These are phyloP conservation scores for Kodamaea derodonti DNA, from an alignment of 1,139 yeast species.

Conservation along the genomic window DNA sequence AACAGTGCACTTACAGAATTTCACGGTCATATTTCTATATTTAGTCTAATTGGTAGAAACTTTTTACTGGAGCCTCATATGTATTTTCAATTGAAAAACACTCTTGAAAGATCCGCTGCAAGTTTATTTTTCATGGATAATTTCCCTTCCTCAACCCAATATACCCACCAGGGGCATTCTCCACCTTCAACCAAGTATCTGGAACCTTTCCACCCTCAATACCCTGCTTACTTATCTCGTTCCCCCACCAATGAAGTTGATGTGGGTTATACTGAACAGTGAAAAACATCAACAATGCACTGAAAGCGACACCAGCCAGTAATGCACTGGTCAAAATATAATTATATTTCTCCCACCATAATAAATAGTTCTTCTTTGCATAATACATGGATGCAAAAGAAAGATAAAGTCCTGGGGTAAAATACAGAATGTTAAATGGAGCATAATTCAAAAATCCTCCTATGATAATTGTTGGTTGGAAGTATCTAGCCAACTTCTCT, in stretches of 20 bases:
- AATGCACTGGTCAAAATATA: conserved; percentile 54
- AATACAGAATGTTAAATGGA: conserved; percentile 55
- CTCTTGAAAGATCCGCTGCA: too few relatives aligned
- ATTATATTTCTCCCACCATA: conserved; percentile 66
- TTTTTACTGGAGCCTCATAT: too few relatives aligned
- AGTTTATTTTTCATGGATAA: too few relatives aligned
- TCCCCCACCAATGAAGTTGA: conserved; percentile 58
- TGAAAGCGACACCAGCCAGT: conserved; percentile 57
- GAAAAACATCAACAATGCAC: conserved; percentile 53
- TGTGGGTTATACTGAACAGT: conserved; percentile 46
- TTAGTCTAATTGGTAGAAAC: too few relatives aligned
- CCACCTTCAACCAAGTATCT: conserved; percentile 30
- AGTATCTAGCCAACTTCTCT: conserved; percentile 25
- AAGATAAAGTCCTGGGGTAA: conserved; percentile 47
- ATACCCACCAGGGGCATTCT: conserved; percentile 41
- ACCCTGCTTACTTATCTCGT: conserved; percentile 39
- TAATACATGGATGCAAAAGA: conserved; percentile 51
- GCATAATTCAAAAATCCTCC: conserved; percentile 47
- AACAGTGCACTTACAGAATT: too few relatives aligned
- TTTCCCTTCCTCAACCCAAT: conserved; percentile 39
- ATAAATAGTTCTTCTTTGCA: conserved; percentile 43
- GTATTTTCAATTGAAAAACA: too few relatives aligned
- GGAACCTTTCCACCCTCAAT: conserved; percentile 37
- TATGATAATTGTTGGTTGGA: conserved; percentile 47
- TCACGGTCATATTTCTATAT: too few relatives aligned